Conservation (phyloP, 306 rosid species). For the Cajanus cajan region DNA sequence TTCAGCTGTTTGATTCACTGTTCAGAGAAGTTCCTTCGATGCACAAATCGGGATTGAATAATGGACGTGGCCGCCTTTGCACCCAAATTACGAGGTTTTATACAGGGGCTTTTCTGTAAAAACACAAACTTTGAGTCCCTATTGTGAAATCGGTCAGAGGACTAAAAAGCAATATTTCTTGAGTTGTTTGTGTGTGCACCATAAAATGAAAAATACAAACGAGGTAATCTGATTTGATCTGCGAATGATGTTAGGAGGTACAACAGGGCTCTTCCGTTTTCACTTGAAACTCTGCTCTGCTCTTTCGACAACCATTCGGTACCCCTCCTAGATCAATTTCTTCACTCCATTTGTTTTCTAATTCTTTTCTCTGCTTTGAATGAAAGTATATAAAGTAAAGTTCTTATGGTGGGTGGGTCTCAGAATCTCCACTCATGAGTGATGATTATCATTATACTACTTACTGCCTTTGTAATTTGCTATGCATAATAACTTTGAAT, state of each 20-base stretch:
- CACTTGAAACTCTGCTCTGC: conserved; percentile 12
- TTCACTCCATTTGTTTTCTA: background rate
- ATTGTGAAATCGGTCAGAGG: background rate
- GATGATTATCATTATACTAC: background rate
- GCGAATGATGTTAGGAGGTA: background rate
- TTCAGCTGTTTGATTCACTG: background rate
- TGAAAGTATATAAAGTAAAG: background rate
- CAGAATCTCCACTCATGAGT: background rate
- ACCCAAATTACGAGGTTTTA: background rate
- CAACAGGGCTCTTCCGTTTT: conserved; percentile 16
- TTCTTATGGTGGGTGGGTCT: background rate
- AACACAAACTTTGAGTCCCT: background rate
- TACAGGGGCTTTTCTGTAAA: background rate
- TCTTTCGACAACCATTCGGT: conserved; percentile 24
- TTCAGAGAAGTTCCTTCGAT: background rate
- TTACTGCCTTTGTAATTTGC: background rate
- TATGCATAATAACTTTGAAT: background rate
- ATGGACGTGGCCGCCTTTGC: background rate
- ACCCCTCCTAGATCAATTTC: background rate
- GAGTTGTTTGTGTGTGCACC: background rate
- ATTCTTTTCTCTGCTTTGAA: background rate
- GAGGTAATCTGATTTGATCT: background rate
- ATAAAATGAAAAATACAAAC: background rate
- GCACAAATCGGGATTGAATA: background rate
- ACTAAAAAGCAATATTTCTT: background rate